Percentiles rank a stretch among this genome's conserved stretches.
Evolutionary conservation across 805 yeast genomes (phyloP).

Genomic region (Yarrowia hollandica): DNA sequence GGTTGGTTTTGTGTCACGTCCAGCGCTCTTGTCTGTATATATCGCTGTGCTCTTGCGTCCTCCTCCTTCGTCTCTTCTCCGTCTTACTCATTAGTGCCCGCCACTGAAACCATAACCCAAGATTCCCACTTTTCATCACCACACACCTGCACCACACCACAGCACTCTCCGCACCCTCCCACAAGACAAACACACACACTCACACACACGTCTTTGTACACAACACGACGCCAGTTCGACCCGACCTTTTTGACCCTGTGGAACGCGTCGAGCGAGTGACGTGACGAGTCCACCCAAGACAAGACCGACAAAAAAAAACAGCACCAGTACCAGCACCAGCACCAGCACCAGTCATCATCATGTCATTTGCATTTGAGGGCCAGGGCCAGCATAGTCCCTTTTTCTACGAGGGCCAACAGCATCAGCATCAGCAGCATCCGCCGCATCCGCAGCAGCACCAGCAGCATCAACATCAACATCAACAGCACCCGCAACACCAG

Average conservation of each 20-base stretch:
- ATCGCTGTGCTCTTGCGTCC: too few relatives aligned
- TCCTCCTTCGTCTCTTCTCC: too few relatives aligned
- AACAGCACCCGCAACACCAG: neutral
- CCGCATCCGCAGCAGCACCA: neutral
- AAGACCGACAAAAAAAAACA: neutral
- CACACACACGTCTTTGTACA: neutral
- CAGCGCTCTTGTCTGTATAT: too few relatives aligned
- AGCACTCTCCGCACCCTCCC: too few relatives aligned
- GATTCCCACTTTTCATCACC: conserved; percentile 29
- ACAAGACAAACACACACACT: too few relatives aligned
- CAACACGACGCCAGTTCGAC: neutral
- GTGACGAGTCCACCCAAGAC: too few relatives aligned
- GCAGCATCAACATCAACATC: neutral
- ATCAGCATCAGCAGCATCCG: conserved; percentile 12
- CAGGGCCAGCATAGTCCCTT: conserved; percentile 23
- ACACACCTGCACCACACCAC: conserved; percentile 15
- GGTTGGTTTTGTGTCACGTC: too few relatives aligned
- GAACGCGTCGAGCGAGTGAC: conserved; percentile 26
- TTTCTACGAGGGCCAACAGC: conserved; percentile 23
- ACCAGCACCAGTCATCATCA: neutral
- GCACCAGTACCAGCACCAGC: neutral
- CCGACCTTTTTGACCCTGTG: too few relatives aligned
- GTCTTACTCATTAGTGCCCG: neutral
- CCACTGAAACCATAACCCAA: conserved; percentile 24
- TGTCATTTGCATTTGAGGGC: conserved; percentile 29